Conservation (phyloP, 176 grass and related monocot genomes). For the Oryza australiensis region DNA sequence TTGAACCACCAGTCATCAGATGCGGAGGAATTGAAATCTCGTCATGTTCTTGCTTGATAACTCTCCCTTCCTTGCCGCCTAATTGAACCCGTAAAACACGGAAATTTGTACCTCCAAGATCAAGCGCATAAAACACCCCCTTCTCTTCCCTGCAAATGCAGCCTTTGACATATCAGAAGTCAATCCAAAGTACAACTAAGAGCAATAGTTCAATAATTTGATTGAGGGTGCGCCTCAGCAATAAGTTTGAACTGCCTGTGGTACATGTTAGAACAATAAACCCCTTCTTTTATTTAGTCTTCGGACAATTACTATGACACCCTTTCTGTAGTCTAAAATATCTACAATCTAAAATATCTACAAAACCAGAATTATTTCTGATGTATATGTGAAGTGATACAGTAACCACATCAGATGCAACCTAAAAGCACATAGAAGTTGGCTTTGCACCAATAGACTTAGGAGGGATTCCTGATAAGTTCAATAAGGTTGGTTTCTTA, state of each 20-base stretch:
- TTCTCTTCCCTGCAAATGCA: slow-evolving; percentile 37
- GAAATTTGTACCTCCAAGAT: slow-evolving; percentile 88
- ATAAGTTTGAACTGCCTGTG: neutral
- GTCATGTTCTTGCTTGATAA: slow-evolving; percentile 64
- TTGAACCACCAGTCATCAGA: slow-evolving; percentile 64
- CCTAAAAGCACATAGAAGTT: neutral
- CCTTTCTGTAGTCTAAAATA: neutral
- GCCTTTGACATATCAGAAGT: neutral
- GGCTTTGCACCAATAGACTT: neutral
- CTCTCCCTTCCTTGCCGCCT: slow-evolving; percentile 62
- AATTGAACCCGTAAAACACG: slow-evolving; percentile 69
- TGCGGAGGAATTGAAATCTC: slow-evolving; percentile 70
- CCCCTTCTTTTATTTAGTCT: neutral
- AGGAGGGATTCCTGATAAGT: neutral
- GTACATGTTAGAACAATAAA: neutral
- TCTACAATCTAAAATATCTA: neutral
- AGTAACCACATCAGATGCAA: neutral
- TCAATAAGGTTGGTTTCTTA: neutral
- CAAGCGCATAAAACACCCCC: slow-evolving; percentile 77
- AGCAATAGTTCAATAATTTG: neutral
- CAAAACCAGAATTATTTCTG: too few relatives aligned
- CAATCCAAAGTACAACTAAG: neutral
- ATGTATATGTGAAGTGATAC: neutral
- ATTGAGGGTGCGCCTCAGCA: neutral
- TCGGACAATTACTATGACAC: neutral